Percentiles rank a stretch among this genome's conserved stretches.
phyloP scores from a whole-genome alignment of 129 eudicot genomes.

The Dittrichia graveolens region DNA sequence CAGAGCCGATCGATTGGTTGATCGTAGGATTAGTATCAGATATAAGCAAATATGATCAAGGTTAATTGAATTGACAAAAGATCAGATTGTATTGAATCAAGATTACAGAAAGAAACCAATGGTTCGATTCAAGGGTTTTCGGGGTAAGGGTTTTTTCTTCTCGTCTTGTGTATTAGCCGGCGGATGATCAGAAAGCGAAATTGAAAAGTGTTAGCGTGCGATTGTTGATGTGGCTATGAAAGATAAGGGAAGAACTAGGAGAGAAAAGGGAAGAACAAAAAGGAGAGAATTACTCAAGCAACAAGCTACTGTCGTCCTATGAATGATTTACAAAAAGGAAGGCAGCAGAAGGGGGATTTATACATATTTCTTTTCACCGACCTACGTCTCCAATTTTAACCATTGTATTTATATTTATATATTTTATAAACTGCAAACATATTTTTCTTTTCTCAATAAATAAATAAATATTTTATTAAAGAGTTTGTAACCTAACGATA shows the following conservation, averaged over 20 bases:
- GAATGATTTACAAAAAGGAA: conserved; percentile 15
- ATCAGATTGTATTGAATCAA: conserved; percentile 27
- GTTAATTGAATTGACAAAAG: conserved; percentile 7
- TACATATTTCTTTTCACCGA: conserved; percentile 22
- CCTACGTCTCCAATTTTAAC: conserved; percentile 7
- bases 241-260: conserved; percentile 24
- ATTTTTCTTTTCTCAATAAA: too few species aligned
- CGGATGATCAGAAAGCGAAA: conserved; percentile 12
- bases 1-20: conserved; percentile 44
- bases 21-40: conserved; percentile 17
- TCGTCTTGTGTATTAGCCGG: not conserved
- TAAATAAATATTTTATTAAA: too few species aligned
- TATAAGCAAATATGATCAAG: conserved; percentile 18
- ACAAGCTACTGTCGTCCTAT: conserved; percentile 29
- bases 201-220: conserved; percentile 12
- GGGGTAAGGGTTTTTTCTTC: conserved; percentile 10
- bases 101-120: conserved; percentile 5
- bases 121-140: conserved; percentile 28
- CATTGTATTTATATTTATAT: not conserved
- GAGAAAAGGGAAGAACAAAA: conserved; percentile 12
- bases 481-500: too few species aligned
- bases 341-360: conserved; percentile 6
- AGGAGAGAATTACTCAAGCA: conserved; percentile 21
- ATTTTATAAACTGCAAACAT: not conserved
- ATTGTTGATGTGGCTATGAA: not conserved